Evolutionary conservation across 768 basidiomycete genomes (phyloP), one percentile per base, ranked within the genome.

Genomic region (Tulasnella sp.): DNA sequence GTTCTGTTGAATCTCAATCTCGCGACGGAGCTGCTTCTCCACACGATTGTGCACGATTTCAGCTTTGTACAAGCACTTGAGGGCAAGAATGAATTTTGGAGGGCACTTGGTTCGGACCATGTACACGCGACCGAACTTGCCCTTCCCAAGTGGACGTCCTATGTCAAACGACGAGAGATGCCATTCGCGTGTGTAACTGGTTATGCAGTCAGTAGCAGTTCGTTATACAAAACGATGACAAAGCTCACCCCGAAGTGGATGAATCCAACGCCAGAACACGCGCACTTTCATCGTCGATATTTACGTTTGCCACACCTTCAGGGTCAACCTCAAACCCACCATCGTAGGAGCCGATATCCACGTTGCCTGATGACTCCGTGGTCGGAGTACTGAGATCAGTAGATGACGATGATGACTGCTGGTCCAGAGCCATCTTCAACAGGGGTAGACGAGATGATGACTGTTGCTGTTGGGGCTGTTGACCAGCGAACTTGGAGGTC

Each of bases 91-190:
- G 70, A 87, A 98, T 54, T 81, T 77, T 1, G 90, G 88, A 54
- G 81, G 76, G 55, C 70, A 65, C 64, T 92, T 93, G n/a, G 93
- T 96, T 44, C 92, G 79, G 41, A 92, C 89, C 82, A 98, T 91
- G 71, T 99, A 98, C 22, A 99, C 93, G 2, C 89, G 84, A 1
- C 93, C 93, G 59, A 98, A 99, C 69, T 96, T 98, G 41, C 93
- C 93, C 65, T 98, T 96, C 15, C 93, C 93, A 1, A 99, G 74
- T 3, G 91, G 90, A 10, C 90, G 78, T 15, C 93, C 93, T 60
- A 98, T 93, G 56, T 95, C 89, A 58, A 99, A 95, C 47, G 81
- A 75, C 50, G 78, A 76, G 3, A 98, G 71, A 24, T 76, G 78
- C 83, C 90, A 90, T 61, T 89, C 87, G 20, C 79, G 76, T 0